Base-by-base conservation (phyloP, 2,329 filamentous ascomycete genomes). In the Fusarium drepaniforme region DNA sequence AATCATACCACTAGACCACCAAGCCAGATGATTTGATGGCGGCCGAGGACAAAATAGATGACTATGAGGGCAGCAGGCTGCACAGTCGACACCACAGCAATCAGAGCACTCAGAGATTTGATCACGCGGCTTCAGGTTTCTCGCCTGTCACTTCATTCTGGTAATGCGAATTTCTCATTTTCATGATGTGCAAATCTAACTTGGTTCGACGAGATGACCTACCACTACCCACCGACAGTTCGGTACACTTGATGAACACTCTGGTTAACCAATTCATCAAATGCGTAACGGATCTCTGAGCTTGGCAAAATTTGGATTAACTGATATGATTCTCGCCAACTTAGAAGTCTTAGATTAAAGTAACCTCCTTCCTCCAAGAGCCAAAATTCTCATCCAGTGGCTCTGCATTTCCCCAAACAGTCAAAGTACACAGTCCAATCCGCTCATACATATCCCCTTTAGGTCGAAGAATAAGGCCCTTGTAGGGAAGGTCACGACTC, bases 1-100 rank as follows among this genome's bases (percentile, higher is more conserved):
- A 53, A 53, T 53, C 49, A 53, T 53, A 53, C 49, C 49, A 33
- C 49, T 53, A 53, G 49, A 53, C 49, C 49, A 53, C 49, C 49
- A 53, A 30, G 49, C 49, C 49, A 11, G 18, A 15, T 33, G 33
- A n/a, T 53, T n/a, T 53, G 25, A 33, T 53, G 49, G 25, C 49
- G 28, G 49, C 49, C 11, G 49, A 13, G 28, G 12, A 33, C 18
- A 18, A 33, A 53, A 53, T 30, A 15, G 8, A 3, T 33, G 0
- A 9, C 18, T 53, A 53, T 53, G 7, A 33, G 4, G 49, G 9
- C 1, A 16, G 9, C 8, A 12, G 0, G 7, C 1, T 8, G 9
- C 4, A 46, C 1, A 16, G 21, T 23, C 42, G 8, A 25, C 13
- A 25, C 42, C 6, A 37, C 6, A 16, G 35, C 15, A 37, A 37